Conservation (phyloP, 2,329 filamentous ascomycete genomes). For the Fusarium clavum region DNA sequence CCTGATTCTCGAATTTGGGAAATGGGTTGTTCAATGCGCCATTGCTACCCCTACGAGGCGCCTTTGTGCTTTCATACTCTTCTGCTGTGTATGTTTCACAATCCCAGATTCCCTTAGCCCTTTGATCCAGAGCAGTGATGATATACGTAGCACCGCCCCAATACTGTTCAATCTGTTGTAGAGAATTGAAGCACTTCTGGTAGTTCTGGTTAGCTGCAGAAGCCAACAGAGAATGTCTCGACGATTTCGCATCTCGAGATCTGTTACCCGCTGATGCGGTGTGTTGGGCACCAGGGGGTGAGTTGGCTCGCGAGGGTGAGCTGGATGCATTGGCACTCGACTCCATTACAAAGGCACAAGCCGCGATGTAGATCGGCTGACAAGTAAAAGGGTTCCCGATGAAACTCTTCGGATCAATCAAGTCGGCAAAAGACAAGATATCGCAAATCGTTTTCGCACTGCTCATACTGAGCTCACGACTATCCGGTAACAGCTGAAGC, state of each 20-base stretch:
- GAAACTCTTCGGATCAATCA: slow-evolving; percentile 87
- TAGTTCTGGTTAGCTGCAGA: slow-evolving; percentile 89
- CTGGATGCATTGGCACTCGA: slow-evolving; percentile 76
- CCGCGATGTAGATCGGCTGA: slow-evolving; percentile 91
- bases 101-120: slow-evolving; percentile 87
- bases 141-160: slow-evolving; percentile 92
- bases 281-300: slow-evolving; percentile 54
- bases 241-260: slow-evolving; percentile 52
- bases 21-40: slow-evolving; percentile 54
- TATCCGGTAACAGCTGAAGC: slow-evolving; percentile 81
- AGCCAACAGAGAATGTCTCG: slow-evolving; percentile 80
- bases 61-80: slow-evolving; percentile 79
- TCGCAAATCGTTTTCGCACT: slow-evolving; percentile 93
- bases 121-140: slow-evolving; percentile 85
- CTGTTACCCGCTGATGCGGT: slow-evolving; percentile 13
- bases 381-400: slow-evolving; percentile 90
- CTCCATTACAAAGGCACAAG: slow-evolving; percentile 88
- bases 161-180: slow-evolving; percentile 83
- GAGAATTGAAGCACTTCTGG: slow-evolving; percentile 84
- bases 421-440: slow-evolving; percentile 85
- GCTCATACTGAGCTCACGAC: slow-evolving; percentile 84
- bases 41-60: slow-evolving; percentile 59
- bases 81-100: slow-evolving; percentile 75
- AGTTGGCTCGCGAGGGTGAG: slow-evolving; percentile 67
- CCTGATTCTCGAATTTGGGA: slow-evolving; percentile 57